Evolutionary conservation across 768 basidiomycete genomes (phyloP).

Genomic region (Suillus cothurnatus): DNA sequence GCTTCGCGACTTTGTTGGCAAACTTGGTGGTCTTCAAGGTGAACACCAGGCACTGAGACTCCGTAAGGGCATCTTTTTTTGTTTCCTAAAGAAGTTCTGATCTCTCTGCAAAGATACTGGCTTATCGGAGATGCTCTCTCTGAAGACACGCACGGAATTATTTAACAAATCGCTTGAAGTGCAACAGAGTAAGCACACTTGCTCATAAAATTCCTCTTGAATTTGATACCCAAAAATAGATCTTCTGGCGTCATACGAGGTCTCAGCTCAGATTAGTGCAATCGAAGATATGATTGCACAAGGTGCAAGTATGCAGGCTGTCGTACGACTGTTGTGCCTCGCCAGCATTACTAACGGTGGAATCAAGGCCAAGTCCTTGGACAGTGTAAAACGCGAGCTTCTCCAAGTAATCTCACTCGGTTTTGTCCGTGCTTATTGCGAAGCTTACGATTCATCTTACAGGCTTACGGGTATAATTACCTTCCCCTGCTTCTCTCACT

Average conservation of each 20-base stretch:
- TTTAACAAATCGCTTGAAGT: slow-evolving; percentile 94
- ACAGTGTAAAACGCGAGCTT: slow-evolving; percentile 89
- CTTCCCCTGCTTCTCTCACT: slow-evolving; percentile 70
- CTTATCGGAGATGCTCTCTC: slow-evolving; percentile 88
- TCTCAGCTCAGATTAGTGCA: slow-evolving; percentile 73
- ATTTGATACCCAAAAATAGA: slow-evolving; percentile 48
- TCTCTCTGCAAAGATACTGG: slow-evolving; percentile 70
- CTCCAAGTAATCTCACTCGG: slow-evolving; percentile 57
- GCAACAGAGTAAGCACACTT: slow-evolving; percentile 76
- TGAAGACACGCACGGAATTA: slow-evolving; percentile 78
- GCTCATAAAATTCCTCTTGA: slow-evolving; percentile 14
- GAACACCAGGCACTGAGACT: slow-evolving; percentile 89
- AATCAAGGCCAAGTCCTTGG: slow-evolving; percentile 83
- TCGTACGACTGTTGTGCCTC: slow-evolving; percentile 82
- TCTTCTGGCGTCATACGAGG: slow-evolving; percentile 91
- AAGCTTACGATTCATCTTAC: slow-evolving; percentile 25
- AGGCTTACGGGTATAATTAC: slow-evolving; percentile 78
- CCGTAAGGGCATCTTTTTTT: slow-evolving; percentile 54
- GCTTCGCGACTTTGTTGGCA: slow-evolving; percentile 93
- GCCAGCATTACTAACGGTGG: slow-evolving; percentile 84
- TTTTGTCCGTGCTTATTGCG: not conserved
- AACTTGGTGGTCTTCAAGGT: slow-evolving; percentile 86
- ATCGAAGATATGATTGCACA: slow-evolving; percentile 92
- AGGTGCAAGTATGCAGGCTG: slow-evolving; percentile 77
- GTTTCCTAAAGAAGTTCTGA: slow-evolving; percentile 10